Percentiles rank a stretch among this genome's conserved stretches.
phyloP scores from a whole-genome alignment of 2,329 filamentous ascomycete genomes.

The Penicillium janthinellum region DNA sequence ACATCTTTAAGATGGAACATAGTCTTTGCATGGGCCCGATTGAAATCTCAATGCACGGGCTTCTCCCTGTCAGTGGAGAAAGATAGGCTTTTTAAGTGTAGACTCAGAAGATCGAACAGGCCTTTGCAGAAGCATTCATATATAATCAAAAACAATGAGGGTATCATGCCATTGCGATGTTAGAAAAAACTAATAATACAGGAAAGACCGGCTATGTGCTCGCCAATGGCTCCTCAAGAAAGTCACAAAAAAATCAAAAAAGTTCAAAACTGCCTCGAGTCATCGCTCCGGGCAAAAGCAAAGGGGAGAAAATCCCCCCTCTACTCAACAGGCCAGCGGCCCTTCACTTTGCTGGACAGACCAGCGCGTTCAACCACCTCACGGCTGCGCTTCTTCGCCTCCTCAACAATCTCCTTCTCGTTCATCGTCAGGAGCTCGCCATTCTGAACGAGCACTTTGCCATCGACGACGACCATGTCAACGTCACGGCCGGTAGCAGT shows the following conservation, averaged over 20 bases:
- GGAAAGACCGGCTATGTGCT: slow-evolving; percentile 10
- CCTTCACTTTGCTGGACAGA: slow-evolving; percentile 38
- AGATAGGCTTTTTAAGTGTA: too few species aligned
- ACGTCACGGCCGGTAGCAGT: slow-evolving; percentile 49
- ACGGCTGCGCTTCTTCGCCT: slow-evolving; percentile 38
- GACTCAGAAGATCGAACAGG: too few species aligned
- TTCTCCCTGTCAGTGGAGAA: too few species aligned
- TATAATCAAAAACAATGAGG: slow-evolving; percentile 1
- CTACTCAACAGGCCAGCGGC: slow-evolving; percentile 40
- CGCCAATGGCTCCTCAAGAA: slow-evolving; percentile 10
- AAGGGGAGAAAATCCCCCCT: neutral
- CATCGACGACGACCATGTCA: slow-evolving; percentile 49
- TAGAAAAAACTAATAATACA: slow-evolving; percentile 11
- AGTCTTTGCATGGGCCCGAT: too few species aligned
- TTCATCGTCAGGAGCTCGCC: slow-evolving; percentile 44
- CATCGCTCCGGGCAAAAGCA: neutral
- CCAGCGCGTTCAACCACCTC: slow-evolving; percentile 46
- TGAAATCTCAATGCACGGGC: too few species aligned
- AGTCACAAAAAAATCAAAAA: neutral
- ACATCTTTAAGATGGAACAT: too few species aligned
- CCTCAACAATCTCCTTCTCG: slow-evolving; percentile 43
- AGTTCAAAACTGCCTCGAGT: neutral
- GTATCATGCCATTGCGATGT: slow-evolving; percentile 12
- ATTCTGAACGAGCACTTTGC: slow-evolving; percentile 41
- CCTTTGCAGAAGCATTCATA: neutral